These are phyloP conservation scores for Amaranthus hypochondriacus DNA, from an alignment of 148 eudicot genomes.

Conservation along the genomic window DNA sequence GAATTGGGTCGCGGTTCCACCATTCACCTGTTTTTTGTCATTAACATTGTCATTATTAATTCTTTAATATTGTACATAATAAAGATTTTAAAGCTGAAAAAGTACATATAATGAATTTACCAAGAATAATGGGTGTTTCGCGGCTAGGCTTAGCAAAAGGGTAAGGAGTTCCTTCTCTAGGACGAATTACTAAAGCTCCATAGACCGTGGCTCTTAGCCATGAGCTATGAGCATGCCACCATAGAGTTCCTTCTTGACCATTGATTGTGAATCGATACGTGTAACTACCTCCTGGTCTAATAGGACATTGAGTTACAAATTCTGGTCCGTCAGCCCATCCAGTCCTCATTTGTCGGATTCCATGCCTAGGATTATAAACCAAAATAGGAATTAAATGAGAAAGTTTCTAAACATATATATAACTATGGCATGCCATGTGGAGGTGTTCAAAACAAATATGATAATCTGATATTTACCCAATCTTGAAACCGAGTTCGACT, in stretches of 20 bases:
- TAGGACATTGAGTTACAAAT: conserved; percentile 92
- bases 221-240: conserved; percentile 99
- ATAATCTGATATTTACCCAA: too few relatives aligned
- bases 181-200: conserved; percentile 78
- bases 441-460: too few relatives aligned
- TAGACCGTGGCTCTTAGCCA: conserved; percentile 96
- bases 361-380: conserved; percentile 50
- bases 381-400: neutral
- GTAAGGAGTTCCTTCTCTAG: conserved; percentile 66
- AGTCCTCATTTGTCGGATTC: conserved; percentile 79
- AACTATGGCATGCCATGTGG: too few relatives aligned
- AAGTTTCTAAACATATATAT: neutral
- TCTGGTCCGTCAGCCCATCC: conserved; percentile 99
- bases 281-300: conserved; percentile 81
- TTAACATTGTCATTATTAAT: neutral
- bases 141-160: conserved; percentile 80
- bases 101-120: conserved; percentile 29
- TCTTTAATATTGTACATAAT: neutral
- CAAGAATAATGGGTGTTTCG: conserved; percentile 74
- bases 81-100: neutral
- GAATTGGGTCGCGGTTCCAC: conserved; percentile 79
- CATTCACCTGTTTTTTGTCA: conserved; percentile 60
- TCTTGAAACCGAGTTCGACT: too few relatives aligned
- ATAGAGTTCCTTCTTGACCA: conserved; percentile 91
- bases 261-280: conserved; percentile 67